A percentile compares a stretch with the other conserved stretches of the same genome.
phyloP scores from a whole-genome alignment of 1,284 basidiomycete genomes.

The Cutaneotrichosporon sp. region DNA sequence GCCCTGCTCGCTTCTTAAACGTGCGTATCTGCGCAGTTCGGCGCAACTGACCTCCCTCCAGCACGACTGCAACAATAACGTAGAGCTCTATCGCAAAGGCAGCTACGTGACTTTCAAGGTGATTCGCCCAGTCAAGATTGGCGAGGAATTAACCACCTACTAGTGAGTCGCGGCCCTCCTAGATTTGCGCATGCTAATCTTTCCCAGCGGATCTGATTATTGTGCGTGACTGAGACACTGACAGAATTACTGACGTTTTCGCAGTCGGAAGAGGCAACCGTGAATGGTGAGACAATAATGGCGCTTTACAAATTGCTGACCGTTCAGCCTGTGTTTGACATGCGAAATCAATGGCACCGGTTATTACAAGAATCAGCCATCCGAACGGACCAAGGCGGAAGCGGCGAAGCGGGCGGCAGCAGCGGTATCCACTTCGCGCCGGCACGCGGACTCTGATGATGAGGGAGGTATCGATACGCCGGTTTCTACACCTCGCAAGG shows the following conservation, averaged over 20 bases:
- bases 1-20: constrained; percentile 48
- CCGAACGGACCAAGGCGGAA: background rate
- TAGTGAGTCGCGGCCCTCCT: constrained; percentile 32
- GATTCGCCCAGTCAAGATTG: constrained; percentile 32
- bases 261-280: constrained; percentile 37
- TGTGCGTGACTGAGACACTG: constrained; percentile 19
- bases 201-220: constrained; percentile 35
- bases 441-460: constrained; percentile 5
- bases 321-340: constrained; percentile 34
- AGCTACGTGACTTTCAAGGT: constrained; percentile 43
- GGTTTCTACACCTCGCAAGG: constrained; percentile 8
- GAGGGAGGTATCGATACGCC: constrained; percentile 2
- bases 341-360: constrained; percentile 28
- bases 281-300: constrained; percentile 32
- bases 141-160: constrained; percentile 45
- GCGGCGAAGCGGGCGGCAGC: background rate
- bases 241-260: constrained; percentile 4
- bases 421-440: background rate
- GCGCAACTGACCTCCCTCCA: constrained; percentile 13
- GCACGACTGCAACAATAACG: constrained; percentile 48
- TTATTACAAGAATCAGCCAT: constrained; percentile 4
- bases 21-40: constrained; percentile 20
- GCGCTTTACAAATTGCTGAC: constrained; percentile 6
- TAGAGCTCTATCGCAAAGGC: constrained; percentile 38
- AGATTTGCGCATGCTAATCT: background rate